Base-by-base conservation (phyloP, 345 rosid genomes). In the Citrus unshiu region DNA sequence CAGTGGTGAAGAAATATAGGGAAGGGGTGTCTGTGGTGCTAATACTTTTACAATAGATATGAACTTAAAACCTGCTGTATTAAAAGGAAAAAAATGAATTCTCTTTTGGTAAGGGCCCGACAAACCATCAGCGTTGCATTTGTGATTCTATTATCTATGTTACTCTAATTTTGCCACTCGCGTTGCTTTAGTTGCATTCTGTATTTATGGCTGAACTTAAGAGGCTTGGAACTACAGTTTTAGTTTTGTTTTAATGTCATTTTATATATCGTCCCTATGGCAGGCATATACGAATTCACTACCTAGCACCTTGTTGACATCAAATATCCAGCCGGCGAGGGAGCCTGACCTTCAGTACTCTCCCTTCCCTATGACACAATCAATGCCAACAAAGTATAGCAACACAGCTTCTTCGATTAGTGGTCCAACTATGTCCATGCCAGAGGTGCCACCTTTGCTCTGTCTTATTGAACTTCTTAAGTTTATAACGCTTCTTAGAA, bases 271-370 rank as follows among this genome's bases (percentile, higher is more conserved):
- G 69, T 86, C 22, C 4, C 72, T 83, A 73, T 90, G 81, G 91
- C 93, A 91, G 83, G 92, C 86, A 4, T 93, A 94, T 81, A 68
- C 93, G 60, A 89, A 88, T 85, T 84, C 97, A n/a, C 80, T 93
- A 84, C 96, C 97, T 67, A 88, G 87, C 83, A 79, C 88, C 30
- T 86, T 93, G 80, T 74, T 96, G 90, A 86, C 94, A 56, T 89
- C 97, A 80, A 83, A 87, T 80, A 90, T 83, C 72, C 99, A 91
- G 84, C 80, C 85, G 61, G 97, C 80, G 12, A 89, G 97, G 88
- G 98, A 93, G 81, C 89, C 88, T 75, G 99, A 96, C 51, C 88
- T 91, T 68, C 89, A 91, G 79, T 94, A 91, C 79, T 93, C 97
- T 56, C 91, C 98, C 13, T 91, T 96, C 78, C 88, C 94, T 4